phyloP scores from a whole-genome alignment of 1,139 yeast species.

The Geotrichum cucujoidarum region DNA sequence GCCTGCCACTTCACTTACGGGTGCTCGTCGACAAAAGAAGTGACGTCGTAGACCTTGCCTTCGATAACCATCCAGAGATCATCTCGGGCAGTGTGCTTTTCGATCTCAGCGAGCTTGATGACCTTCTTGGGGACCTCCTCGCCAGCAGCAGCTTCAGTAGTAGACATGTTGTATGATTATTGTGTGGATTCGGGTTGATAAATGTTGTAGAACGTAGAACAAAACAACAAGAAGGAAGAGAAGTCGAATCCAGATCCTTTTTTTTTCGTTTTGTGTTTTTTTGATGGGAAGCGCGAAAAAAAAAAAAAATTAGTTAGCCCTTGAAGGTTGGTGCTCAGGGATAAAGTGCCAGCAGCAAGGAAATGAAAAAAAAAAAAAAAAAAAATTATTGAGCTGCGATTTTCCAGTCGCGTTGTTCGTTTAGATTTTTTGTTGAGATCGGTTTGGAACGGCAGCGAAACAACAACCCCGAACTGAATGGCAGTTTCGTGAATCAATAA shows the following conservation, averaged over 20 bases:
- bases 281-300: constrained; percentile 4
- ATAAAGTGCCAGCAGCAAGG: background rate
- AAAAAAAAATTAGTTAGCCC: background rate
- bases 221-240: background rate
- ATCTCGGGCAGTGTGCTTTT: constrained; percentile 67
- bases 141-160: background rate
- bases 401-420: too few species aligned
- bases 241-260: too few species aligned
- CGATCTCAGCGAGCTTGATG: constrained; percentile 63
- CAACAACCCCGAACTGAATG: background rate
- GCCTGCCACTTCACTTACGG: constrained; percentile 41
- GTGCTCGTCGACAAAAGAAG: constrained; percentile 87
- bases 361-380: background rate
- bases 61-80: constrained; percentile 89
- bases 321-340: background rate
- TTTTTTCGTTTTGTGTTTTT: background rate
- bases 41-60: constrained; percentile 84
- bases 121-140: constrained; percentile 31
- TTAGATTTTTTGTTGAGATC: too few species aligned
- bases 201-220: background rate
- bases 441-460: background rate
- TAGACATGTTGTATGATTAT: background rate
- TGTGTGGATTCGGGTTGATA: background rate
- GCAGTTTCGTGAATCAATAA: too few species aligned
- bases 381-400: too few species aligned